These are phyloP conservation scores for Nakazawaea anatomiae DNA, from an alignment of 805 yeast genomes.

Conservation along the genomic window DNA sequence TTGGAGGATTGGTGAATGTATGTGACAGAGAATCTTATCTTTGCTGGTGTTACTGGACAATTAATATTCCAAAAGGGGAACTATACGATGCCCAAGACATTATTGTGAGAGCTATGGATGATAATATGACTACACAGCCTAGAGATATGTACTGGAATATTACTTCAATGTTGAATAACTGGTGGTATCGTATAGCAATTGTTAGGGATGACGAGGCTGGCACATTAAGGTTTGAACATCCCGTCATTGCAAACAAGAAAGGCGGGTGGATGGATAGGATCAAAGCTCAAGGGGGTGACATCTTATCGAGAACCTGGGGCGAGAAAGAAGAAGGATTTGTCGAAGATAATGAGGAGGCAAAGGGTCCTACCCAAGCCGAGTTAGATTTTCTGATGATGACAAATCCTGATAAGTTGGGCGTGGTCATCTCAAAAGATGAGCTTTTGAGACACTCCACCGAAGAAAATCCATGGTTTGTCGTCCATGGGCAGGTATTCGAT, in stretches of 20 bases:
- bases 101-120: slow-evolving; percentile 30
- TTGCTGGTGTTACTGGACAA: slow-evolving; percentile 31
- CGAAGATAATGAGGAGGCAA: neutral
- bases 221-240: slow-evolving; percentile 21
- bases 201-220: slow-evolving; percentile 9
- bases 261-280: slow-evolving; percentile 34
- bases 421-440: slow-evolving; percentile 15
- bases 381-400: slow-evolving; percentile 19
- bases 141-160: slow-evolving; percentile 33
- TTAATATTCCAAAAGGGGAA: slow-evolving; percentile 17
- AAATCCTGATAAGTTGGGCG: slow-evolving; percentile 19
- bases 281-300: slow-evolving; percentile 24
- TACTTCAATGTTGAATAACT: slow-evolving; percentile 29
- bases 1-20: slow-evolving; percentile 28
- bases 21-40: slow-evolving; percentile 25
- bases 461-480: slow-evolving; percentile 23
- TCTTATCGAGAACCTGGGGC: slow-evolving; percentile 26
- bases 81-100: slow-evolving; percentile 21
- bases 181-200: slow-evolving; percentile 31
- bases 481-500: slow-evolving; percentile 28
- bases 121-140: slow-evolving; percentile 28
- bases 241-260: slow-evolving; percentile 18
- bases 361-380: slow-evolving; percentile 19
- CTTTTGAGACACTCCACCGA: slow-evolving; percentile 15
- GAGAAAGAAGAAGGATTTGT: slow-evolving; percentile 16